Conservation (phyloP, 2,329 filamentous ascomycete species). For the Colletotrichum agaves region DNA sequence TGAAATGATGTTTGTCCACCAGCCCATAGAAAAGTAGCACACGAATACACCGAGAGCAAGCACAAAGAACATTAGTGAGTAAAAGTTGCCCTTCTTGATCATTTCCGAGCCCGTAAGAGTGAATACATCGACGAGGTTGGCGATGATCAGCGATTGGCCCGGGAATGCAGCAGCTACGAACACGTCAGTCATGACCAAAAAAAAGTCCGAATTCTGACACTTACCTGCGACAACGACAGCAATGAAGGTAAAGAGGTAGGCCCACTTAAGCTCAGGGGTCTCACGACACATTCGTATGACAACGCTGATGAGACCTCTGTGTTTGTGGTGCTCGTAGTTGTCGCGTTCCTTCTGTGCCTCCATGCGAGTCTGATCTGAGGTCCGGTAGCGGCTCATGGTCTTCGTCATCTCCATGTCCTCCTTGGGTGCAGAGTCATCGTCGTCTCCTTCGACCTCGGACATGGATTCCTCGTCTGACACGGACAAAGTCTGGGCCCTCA, state of each 20-base stretch:
- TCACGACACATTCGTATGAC: slow-evolving; percentile 50
- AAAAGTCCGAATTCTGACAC: background rate
- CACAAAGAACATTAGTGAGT: slow-evolving; percentile 65
- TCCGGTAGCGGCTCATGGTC: slow-evolving; percentile 46
- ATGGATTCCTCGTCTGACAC: slow-evolving; percentile 41
- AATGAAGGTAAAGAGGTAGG: slow-evolving; percentile 48
- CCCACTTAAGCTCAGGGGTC: slow-evolving; percentile 50
- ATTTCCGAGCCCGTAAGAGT: slow-evolving; percentile 46
- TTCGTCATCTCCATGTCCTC: slow-evolving; percentile 42
- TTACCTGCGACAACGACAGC: slow-evolving; percentile 45
- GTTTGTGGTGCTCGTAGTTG: slow-evolving; percentile 49
- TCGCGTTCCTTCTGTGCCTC: slow-evolving; percentile 50
- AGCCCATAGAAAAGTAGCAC: slow-evolving; percentile 55
- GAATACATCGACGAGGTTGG: slow-evolving; percentile 55
- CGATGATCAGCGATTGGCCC: slow-evolving; percentile 56
- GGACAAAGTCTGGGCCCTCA: slow-evolving; percentile 53
- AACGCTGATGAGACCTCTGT: slow-evolving; percentile 44
- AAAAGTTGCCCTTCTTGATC: slow-evolving; percentile 59
- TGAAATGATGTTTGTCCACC: slow-evolving; percentile 47
- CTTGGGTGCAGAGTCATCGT: slow-evolving; percentile 24
- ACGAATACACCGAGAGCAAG: slow-evolving; percentile 57
- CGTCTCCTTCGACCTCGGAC: slow-evolving; percentile 42
- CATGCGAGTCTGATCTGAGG: slow-evolving; percentile 45
- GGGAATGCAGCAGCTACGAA: slow-evolving; percentile 50
- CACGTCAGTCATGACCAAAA: background rate